Evolutionary conservation across 495 filamentous ascomycete species (phyloP).

Genomic region (Penicillium waksmanii): DNA sequence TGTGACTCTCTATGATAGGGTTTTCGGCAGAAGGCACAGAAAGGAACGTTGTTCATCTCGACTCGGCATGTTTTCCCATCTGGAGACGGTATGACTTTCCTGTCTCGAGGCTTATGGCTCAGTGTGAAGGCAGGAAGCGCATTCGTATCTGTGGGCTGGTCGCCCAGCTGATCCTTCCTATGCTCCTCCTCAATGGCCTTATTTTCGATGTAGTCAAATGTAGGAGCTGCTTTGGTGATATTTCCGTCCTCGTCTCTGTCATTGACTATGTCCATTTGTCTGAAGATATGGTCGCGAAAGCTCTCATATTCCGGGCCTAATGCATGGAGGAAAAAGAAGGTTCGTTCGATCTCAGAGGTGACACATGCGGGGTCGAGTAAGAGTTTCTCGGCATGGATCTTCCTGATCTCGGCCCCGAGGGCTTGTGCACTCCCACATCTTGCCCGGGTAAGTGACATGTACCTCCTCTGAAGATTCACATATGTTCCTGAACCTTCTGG

Average conservation of each 20-base stretch:
- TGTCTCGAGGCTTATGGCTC: constrained; percentile 7
- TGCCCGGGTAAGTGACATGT: constrained; percentile 16
- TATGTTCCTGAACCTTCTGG: constrained; percentile 18
- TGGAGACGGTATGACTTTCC: constrained; percentile 12
- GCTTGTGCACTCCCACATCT: constrained; percentile 9
- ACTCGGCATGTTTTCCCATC: constrained; percentile 17
- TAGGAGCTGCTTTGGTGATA: constrained; percentile 18
- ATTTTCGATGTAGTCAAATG: constrained; percentile 22
- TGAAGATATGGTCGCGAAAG: constrained; percentile 19
- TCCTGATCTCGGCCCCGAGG: constrained; percentile 13
- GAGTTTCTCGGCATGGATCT: constrained; percentile 19
- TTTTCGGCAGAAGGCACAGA: constrained; percentile 15
- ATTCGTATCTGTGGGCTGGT: constrained; percentile 10
- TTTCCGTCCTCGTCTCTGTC: constrained; percentile 16
- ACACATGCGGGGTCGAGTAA: constrained; percentile 18
- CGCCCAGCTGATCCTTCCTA: constrained; percentile 20
- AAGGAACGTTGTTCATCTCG: constrained; percentile 17
- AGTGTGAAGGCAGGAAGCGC: constrained; percentile 17
- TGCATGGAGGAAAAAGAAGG: constrained; percentile 16
- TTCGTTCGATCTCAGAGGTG: constrained; percentile 21
- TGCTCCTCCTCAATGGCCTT: constrained; percentile 23
- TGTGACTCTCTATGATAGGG: constrained; percentile 13
- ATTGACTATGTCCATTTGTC: constrained; percentile 21
- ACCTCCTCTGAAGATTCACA: constrained; percentile 16
- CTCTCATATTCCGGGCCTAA: no score